Percentiles rank a stretch among this genome's conserved stretches.
Conservation (phyloP, 1,139 yeast genomes). For the Pichia sp. region DNA sequence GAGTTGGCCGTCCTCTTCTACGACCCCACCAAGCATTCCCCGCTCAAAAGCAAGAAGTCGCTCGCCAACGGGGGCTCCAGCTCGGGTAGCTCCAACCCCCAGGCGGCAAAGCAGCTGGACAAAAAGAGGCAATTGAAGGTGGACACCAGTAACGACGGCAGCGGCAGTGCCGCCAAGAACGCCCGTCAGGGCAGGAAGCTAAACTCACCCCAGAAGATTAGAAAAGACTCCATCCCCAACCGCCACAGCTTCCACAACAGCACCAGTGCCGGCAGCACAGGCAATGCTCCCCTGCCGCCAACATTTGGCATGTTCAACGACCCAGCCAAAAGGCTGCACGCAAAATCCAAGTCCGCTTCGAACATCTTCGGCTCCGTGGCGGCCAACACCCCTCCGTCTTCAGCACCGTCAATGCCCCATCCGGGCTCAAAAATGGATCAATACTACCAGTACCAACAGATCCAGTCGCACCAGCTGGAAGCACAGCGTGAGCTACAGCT, state of each 20-base stretch:
- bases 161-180: not conserved
- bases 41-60: slow-evolving; percentile 23
- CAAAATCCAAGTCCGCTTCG: slow-evolving; percentile 10
- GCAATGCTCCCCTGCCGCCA: slow-evolving; percentile 15
- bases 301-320: slow-evolving; percentile 20
- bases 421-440: not conserved
- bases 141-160: not conserved
- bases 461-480: slow-evolving; percentile 9
- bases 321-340: not conserved
- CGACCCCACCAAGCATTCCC: slow-evolving; percentile 28
- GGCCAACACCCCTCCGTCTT: not conserved
- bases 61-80: not conserved
- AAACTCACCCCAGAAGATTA: slow-evolving; percentile 12
- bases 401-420: not conserved
- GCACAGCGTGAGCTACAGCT: slow-evolving; percentile 17
- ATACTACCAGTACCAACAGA: not conserved
- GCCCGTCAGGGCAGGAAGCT: slow-evolving; percentile 13
- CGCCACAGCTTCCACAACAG: not conserved
- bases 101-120: not conserved
- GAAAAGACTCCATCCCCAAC: slow-evolving; percentile 2
- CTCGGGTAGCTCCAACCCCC: not conserved
- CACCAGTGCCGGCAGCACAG: not conserved
- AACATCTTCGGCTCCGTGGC: not conserved
- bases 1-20: slow-evolving; percentile 37
- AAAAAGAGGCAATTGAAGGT: slow-evolving; percentile 11